Base-by-base conservation (phyloP, 345 rosid genomes). In the Hibiscus mutabilis region DNA sequence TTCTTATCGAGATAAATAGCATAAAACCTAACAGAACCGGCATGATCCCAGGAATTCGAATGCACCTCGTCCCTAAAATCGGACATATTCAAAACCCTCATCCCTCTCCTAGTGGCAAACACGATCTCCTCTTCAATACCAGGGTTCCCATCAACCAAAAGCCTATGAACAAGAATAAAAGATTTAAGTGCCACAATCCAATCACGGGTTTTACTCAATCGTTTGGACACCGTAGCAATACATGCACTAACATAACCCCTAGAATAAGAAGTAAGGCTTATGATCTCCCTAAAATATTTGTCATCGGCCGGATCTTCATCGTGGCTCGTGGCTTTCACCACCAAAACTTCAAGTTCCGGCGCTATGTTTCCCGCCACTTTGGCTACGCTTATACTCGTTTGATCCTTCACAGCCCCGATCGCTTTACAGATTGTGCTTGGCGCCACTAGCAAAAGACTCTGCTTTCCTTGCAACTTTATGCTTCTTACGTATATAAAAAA, bases 401-500 rank as follows among this genome's bases (percentile, higher is more conserved):
- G 99, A 68, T 95, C 99, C 76, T 95, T 95, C 44, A 95, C 97
- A 4, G 93, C 91, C 56, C 99, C 99, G 59, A 95, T 88, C 72
- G 99, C 97, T 74, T 89, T 95, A 21, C 98, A 88, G 72, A 95
- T 90, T 66, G 95, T 85, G 86, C 90, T 92, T 60, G 89, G 79
- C 63, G 98, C 90, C 98, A 95, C 91, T 66, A 22, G 6, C 0
- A 25, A 66, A 47, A 25, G 57, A 47, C 57, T 35, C 42, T 16
- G 57, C 22, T 66, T 24, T 47, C 40, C 13, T 24, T 25, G 53
- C 14, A 66, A 1, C 8, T 25, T 9, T 8, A 7, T 22, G 52
- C 2, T 24, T 44, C n/a, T 6, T 24, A 47, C 16, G 16, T 24
- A 47, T 8, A 6, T 6, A 35, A 35, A 7, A 33, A 35, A 35